Conservation (phyloP, 805 yeast species). For the Jamesozyma spencerorum region DNA sequence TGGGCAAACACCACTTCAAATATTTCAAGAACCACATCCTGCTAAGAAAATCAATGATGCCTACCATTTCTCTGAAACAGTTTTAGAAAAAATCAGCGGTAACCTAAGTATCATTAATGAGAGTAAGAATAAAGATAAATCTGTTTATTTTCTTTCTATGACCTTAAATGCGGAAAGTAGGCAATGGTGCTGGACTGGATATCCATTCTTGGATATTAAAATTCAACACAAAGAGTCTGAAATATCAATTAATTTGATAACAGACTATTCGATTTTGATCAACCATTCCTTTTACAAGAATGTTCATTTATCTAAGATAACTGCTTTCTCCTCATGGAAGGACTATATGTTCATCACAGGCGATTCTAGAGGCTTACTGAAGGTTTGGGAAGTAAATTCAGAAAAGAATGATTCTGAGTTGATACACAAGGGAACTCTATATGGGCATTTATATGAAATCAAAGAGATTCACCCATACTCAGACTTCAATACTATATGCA, state of each 20-base stretch:
- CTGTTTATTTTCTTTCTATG: background rate
- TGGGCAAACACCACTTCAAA: constrained; percentile 79
- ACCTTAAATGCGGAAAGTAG: background rate
- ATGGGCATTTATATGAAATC: constrained; percentile 47
- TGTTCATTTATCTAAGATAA: constrained; percentile 27
- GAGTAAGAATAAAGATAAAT: background rate
- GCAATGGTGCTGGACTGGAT: constrained; percentile 4
- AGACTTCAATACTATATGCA: constrained; percentile 45
- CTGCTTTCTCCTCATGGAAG: constrained; percentile 22
- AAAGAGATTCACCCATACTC: constrained; percentile 40
- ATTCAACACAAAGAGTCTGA: constrained; percentile 1
- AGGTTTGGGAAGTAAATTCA: constrained; percentile 39
- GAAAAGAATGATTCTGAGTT: constrained; percentile 2
- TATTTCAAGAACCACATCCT: constrained; percentile 67
- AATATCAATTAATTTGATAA: constrained; percentile 2
- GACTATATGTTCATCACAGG: constrained; percentile 29
- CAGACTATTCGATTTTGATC: background rate
- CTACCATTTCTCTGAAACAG: background rate
- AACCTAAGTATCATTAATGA: background rate
- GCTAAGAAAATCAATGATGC: background rate
- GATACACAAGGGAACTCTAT: constrained; percentile 31
- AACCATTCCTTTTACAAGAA: constrained; percentile 18
- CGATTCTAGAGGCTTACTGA: constrained; percentile 50
- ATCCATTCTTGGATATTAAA: constrained; percentile 9
- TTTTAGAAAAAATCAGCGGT: no score